Conservation (phyloP, 768 basidiomycete species). For the Ramaria sp. region DNA sequence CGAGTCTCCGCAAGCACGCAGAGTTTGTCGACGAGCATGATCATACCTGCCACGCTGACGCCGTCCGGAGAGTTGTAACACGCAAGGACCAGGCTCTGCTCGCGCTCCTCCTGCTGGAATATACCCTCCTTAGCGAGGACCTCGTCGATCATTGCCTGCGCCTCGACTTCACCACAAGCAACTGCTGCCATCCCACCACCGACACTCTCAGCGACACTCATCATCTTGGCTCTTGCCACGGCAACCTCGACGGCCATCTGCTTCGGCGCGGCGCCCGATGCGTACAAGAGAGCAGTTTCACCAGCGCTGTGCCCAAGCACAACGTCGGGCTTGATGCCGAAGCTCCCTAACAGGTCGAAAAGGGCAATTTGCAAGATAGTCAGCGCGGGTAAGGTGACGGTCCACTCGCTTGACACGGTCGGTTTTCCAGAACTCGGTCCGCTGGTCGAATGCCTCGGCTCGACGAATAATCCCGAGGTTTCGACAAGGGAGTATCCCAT, state of each 20-base stretch:
- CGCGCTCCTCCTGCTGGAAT: constrained; percentile 8
- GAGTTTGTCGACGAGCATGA: constrained; percentile 19
- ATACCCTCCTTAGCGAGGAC: constrained; percentile 13
- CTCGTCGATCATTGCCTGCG: constrained; percentile 18
- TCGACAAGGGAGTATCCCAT: constrained; percentile 28
- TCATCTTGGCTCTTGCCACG: constrained; percentile 28
- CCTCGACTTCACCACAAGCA: constrained; percentile 22
- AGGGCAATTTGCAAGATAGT: constrained; percentile 37
- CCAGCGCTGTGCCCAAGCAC: constrained; percentile 40
- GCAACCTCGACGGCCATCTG: constrained; percentile 33
- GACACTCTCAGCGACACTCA: constrained; percentile 23
- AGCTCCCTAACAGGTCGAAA: constrained; percentile 27
- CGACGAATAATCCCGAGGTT: constrained; percentile 28
- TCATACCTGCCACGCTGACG: constrained; percentile 27
- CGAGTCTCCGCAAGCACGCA: constrained; percentile 19
- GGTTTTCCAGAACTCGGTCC: background rate
- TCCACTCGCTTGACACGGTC: constrained; percentile 16
- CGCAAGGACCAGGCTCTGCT: constrained; percentile 20
- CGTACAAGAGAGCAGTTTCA: constrained; percentile 33
- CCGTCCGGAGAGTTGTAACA: constrained; percentile 31
- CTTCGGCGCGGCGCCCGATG: constrained; percentile 31
- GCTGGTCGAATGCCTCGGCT: constrained; percentile 5
- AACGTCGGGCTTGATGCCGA: constrained; percentile 28
- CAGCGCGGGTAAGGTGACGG: constrained; percentile 30
- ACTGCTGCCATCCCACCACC: constrained; percentile 36